These are phyloP conservation scores for Pyrenula aspistea DNA, from an alignment of 495 filamentous ascomycete genomes.

Conservation along the genomic window DNA sequence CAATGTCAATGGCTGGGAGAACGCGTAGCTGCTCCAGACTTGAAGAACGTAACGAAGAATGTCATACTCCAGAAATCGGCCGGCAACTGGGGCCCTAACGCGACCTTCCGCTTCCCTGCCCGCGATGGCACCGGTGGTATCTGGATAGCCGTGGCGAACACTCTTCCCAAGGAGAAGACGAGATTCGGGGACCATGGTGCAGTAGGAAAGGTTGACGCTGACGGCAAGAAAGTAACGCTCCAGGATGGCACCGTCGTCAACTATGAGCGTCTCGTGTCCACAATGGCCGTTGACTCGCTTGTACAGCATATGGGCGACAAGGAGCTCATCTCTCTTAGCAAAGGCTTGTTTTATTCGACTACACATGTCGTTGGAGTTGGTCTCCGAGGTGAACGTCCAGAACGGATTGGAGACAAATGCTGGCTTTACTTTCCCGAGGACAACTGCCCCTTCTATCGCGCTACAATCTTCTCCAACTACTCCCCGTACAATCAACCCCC, in stretches of 20 bases:
- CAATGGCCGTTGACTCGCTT: conserved; percentile 90
- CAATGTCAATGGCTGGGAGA: conserved; percentile 99
- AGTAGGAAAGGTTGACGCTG: conserved; percentile 75
- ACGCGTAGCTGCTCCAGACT: conserved; percentile 92
- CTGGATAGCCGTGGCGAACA: conserved; percentile 96
- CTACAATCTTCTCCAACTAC: conserved; percentile 99
- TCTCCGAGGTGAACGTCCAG: conserved; percentile 82
- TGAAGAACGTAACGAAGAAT: conserved; percentile 91
- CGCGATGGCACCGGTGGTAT: conserved; percentile 93
- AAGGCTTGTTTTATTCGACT: conserved; percentile 90
- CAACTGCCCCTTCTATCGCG: conserved; percentile 98
- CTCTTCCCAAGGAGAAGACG: conserved; percentile 82
- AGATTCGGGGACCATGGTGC: conserved; percentile 75
- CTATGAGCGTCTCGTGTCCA: conserved; percentile 86
- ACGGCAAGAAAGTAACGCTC: conserved; percentile 69
- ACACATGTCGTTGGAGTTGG: conserved; percentile 97
- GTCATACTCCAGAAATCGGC: conserved; percentile 93
- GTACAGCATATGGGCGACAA: conserved; percentile 79
- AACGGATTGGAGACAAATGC: conserved; percentile 98
- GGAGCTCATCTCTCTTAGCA: conserved; percentile 70
- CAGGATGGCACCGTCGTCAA: conserved; percentile 80
- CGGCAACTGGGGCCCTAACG: conserved; percentile 96
- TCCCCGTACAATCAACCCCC: conserved; percentile 95
- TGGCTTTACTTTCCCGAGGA: conserved; percentile 99
- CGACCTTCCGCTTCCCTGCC: conserved; percentile 97